Evolutionary conservation across 1,284 basidiomycete genomes (phyloP).

Genomic region (Athelia psychrophila): DNA sequence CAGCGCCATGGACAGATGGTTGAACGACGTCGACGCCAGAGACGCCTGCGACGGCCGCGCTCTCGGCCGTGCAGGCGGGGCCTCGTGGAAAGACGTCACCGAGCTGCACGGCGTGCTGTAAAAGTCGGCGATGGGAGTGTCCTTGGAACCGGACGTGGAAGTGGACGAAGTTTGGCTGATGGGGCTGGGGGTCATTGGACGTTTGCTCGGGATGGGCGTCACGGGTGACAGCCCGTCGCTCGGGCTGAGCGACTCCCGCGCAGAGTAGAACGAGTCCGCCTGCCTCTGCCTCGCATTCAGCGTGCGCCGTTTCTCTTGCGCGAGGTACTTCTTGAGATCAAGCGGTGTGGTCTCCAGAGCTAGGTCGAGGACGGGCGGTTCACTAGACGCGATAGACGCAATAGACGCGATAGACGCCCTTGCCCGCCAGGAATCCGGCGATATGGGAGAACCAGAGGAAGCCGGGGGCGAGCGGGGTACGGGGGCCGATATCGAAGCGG

Average conservation of each 20-base stretch:
- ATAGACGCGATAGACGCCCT: conserved; percentile 35
- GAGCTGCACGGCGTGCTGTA: conserved; percentile 9
- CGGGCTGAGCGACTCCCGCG: neutral
- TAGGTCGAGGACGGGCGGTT: conserved; percentile 49
- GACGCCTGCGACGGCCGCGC: conserved; percentile 19
- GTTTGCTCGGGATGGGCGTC: neutral
- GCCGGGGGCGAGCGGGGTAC: conserved; percentile 36
- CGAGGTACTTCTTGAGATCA: conserved; percentile 35
- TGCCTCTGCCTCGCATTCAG: neutral
- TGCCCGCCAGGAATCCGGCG: conserved; percentile 42
- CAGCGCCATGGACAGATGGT: conserved; percentile 34
- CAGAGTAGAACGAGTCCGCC: neutral
- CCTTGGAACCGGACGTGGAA: neutral
- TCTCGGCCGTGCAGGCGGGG: conserved; percentile 20
- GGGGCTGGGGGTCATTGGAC: too few species aligned
- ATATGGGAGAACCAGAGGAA: conserved; percentile 41
- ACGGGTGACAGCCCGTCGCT: neutral
- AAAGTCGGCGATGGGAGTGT: neutral
- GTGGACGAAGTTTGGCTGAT: neutral
- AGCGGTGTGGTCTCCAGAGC: conserved; percentile 46
- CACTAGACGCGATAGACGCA: conserved; percentile 32
- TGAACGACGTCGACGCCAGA: conserved; percentile 31
- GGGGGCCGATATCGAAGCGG: conserved; percentile 29
- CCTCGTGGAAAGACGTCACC: conserved; percentile 16
- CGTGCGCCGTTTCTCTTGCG: conserved; percentile 13